A percentile compares a stretch with the other conserved stretches of the same genome.
Conservation (phyloP, 139 green algal species). For the Bryopsis sp. region DNA sequence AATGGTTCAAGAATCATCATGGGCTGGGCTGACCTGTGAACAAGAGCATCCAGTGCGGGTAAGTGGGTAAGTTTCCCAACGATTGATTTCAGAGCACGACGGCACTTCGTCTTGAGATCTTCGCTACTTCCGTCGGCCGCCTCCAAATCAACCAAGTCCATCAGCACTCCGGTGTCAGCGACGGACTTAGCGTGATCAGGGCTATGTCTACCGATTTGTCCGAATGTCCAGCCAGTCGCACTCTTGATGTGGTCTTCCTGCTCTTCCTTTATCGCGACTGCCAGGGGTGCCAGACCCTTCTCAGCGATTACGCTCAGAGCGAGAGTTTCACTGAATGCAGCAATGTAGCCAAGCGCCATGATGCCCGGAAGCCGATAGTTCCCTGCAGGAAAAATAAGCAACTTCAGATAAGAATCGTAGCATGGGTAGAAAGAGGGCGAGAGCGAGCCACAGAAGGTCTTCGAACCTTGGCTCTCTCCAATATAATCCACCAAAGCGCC, state of each 20-base stretch:
- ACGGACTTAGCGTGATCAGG: conserved; percentile 82
- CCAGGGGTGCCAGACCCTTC: conserved; percentile 63
- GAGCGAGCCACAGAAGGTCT: not conserved
- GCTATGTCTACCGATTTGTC: conserved; percentile 71
- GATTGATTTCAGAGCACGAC: conserved; percentile 63
- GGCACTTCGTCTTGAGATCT: conserved; percentile 77
- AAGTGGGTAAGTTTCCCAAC: conserved; percentile 71
- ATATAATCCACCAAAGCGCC: conserved; percentile 77
- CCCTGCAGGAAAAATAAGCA: not conserved
- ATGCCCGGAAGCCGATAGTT: conserved; percentile 55
- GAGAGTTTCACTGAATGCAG: conserved; percentile 78
- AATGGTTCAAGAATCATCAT: conserved; percentile 1
- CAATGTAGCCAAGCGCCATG: conserved; percentile 84
- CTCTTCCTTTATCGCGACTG: conserved; percentile 55
- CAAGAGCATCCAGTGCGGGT: conserved; percentile 63
- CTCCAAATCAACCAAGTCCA: conserved; percentile 49
- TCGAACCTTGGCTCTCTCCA: conserved; percentile 25
- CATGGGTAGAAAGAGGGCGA: not conserved
- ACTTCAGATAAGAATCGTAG: not conserved
- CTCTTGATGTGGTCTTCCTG: conserved; percentile 69
- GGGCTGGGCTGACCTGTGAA: conserved; percentile 35
- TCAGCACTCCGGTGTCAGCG: conserved; percentile 62
- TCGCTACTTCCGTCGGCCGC: conserved; percentile 41
- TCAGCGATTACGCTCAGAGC: conserved; percentile 69
- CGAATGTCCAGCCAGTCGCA: conserved; percentile 62